phyloP scores from a whole-genome alignment of 805 yeast species.

The Jamesozyma spencerorum region DNA sequence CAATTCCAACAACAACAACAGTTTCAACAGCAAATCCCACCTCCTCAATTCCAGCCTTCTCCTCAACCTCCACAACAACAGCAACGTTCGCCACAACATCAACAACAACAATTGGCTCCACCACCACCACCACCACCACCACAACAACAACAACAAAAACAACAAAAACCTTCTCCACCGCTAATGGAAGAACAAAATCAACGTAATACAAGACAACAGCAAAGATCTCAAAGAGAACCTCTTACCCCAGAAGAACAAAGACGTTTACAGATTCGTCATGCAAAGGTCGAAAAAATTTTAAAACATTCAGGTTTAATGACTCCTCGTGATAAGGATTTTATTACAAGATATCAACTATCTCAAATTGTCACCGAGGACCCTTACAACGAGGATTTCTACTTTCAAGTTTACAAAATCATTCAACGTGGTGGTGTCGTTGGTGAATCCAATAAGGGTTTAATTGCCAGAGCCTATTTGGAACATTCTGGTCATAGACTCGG shows the following conservation, averaged over 20 bases:
- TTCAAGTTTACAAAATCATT: slow-evolving; percentile 78
- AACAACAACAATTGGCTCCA: slow-evolving; percentile 18
- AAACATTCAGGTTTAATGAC: slow-evolving; percentile 91
- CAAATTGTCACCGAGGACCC: slow-evolving; percentile 97
- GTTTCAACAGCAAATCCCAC: slow-evolving; percentile 5
- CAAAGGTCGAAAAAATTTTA: slow-evolving; percentile 64
- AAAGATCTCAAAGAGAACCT: slow-evolving; percentile 29
- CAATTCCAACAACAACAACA: neutral
- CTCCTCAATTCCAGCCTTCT: neutral
- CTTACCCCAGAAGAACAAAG: slow-evolving; percentile 68
- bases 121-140: neutral
- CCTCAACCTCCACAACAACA: slow-evolving; percentile 3
- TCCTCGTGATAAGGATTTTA: slow-evolving; percentile 92
- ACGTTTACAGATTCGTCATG: slow-evolving; percentile 56
- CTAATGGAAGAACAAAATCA: slow-evolving; percentile 2
- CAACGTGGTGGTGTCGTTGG: slow-evolving; percentile 37
- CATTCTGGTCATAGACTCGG: slow-evolving; percentile 87
- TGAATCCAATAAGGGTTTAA: slow-evolving; percentile 55
- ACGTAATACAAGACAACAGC: slow-evolving; percentile 10
- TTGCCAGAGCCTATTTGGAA: slow-evolving; percentile 86
- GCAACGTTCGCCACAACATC: slow-evolving; percentile 4
- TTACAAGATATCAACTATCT: slow-evolving; percentile 86
- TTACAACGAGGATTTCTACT: slow-evolving; percentile 91
- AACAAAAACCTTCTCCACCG: slow-evolving; percentile 16
- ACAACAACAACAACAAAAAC: slow-evolving; percentile 15